phyloP scores from a whole-genome alignment of 495 filamentous ascomycete genomes.

The Corynascus novoguineensis region DNA sequence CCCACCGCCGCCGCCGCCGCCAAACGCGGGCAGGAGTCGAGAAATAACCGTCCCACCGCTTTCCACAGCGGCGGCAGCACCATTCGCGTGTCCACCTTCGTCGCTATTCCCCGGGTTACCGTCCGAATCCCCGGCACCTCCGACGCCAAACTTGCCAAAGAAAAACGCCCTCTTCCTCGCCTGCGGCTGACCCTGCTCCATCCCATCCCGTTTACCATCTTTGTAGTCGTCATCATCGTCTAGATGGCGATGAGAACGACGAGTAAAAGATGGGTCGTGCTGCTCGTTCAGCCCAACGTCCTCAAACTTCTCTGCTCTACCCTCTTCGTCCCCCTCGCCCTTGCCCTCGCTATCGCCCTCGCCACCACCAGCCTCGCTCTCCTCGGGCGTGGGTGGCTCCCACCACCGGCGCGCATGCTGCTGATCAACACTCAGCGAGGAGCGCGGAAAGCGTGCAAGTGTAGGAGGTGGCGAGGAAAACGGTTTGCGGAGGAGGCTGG shows the following conservation, averaged over 20 bases:
- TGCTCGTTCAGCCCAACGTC: slow-evolving; percentile 87
- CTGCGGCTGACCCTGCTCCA: slow-evolving; percentile 37
- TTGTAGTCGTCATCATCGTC: no score
- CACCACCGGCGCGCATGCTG: slow-evolving; percentile 26
- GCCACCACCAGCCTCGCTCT: slow-evolving; percentile 6
- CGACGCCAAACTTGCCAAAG: slow-evolving; percentile 73
- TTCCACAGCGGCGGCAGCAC: no score
- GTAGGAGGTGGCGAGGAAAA: neutral
- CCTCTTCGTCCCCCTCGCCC: slow-evolving; percentile 55
- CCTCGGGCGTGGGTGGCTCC: slow-evolving; percentile 58
- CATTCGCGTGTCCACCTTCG: no score
- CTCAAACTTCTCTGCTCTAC: slow-evolving; percentile 75
- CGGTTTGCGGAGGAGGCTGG: slow-evolving; percentile 46
- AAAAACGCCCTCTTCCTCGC: slow-evolving; percentile 74
- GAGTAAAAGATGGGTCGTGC: no score
- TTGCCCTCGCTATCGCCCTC: slow-evolving; percentile 29
- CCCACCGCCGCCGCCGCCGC: slow-evolving; percentile 21
- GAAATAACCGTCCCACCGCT: slow-evolving; percentile 40
- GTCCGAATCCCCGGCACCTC: slow-evolving; percentile 42
- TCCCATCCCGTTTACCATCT: no score
- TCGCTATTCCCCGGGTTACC: neutral
- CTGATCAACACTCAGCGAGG: slow-evolving; percentile 29
- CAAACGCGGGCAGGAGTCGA: slow-evolving; percentile 55
- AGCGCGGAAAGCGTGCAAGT: slow-evolving; percentile 45
- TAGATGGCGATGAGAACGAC: no score